Percentiles rank a stretch among this genome's conserved stretches.
Conservation (phyloP, 345 rosid species). For the Dipteronia sinensis region DNA sequence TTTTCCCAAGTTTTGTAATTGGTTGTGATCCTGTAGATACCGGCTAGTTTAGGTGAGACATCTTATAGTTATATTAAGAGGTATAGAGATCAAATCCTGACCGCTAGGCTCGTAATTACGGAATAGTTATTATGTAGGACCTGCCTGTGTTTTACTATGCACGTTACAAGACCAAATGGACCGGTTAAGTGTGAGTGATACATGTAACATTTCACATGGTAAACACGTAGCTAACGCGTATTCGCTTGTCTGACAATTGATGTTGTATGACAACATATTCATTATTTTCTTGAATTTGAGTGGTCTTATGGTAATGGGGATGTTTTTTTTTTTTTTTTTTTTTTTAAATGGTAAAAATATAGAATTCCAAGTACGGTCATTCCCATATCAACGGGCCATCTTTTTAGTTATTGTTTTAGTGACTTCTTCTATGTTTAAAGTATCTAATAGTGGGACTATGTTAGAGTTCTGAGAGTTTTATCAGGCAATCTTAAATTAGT, state of each 20-base stretch:
- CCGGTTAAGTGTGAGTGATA: not conserved
- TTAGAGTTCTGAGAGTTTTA: not conserved
- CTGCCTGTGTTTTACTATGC: not conserved
- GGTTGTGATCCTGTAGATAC: too few relatives aligned
- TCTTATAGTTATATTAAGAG: too few relatives aligned
- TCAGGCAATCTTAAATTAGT: not conserved
- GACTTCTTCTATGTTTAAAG: too few relatives aligned
- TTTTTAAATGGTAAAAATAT: not conserved
- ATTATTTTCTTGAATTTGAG: not conserved
- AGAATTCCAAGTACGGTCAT: not conserved
- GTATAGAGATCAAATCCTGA: not conserved
- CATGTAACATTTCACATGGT: not conserved
- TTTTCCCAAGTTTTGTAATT: not conserved
- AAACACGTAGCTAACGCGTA: too few relatives aligned
- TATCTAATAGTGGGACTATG: not conserved
- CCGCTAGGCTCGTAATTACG: not conserved
- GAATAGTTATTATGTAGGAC: not conserved
- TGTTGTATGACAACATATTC: not conserved
- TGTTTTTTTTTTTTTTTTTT: not conserved
- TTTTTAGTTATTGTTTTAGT: too few relatives aligned
- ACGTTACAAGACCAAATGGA: not conserved
- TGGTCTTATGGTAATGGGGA: not conserved
- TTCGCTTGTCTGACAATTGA: not conserved
- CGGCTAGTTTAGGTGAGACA: not conserved
- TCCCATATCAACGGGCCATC: not conserved